Evolutionary conservation across 2,329 filamentous ascomycete species (phyloP), one percentile per base, ranked within the genome.

Genomic region (Dissoconium aciculare): DNA sequence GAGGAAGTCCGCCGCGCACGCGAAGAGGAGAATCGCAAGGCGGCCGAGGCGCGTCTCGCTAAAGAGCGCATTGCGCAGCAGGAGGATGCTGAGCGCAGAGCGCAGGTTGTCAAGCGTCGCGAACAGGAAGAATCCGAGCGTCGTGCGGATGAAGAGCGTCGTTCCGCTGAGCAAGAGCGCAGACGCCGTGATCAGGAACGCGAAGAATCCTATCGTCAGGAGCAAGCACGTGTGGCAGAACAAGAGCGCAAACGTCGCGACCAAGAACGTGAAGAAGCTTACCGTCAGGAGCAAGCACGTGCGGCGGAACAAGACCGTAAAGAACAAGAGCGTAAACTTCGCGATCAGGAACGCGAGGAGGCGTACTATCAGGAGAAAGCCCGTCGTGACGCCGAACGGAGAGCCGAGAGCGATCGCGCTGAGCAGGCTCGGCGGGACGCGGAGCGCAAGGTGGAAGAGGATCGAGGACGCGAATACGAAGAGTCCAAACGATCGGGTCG

Each of bases 171-270:
- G 30, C 16, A 34, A 8, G 41, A 46, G 30, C 38, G 41, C 3
- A 40, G 44, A 27, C 38, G 36, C 11, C 34, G 42, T 3, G 19
- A 23, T 8, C 8, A 8, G 8, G 41, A 48, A 16, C 43, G 41
- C 8, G 42, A 49, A 23, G 39, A 56, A 23, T 35, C 42, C 19
- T 49, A 52, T 27, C 49, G 47, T 26, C 44, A 35, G 12, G 41
- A 44, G 23, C 42, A 46, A 26, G 36, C 39, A 4, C 34, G 35
- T 12, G 24, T 40, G 3, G 39, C 32, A 11, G 44, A 43, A 24
- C 37, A 46, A 13, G 37, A 37, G 11, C n/a, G n/a, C n/a, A n/a
- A n/a, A n/a, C n/a, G n/a, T n/a, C n/a, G n/a, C n/a, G n/a, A n/a
- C 19, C 19, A n/a, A 23, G 8, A 23, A 15, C 14, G 15, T 12